phyloP scores from a whole-genome alignment of 176 grass and related monocot species.

The Areca catechu region DNA sequence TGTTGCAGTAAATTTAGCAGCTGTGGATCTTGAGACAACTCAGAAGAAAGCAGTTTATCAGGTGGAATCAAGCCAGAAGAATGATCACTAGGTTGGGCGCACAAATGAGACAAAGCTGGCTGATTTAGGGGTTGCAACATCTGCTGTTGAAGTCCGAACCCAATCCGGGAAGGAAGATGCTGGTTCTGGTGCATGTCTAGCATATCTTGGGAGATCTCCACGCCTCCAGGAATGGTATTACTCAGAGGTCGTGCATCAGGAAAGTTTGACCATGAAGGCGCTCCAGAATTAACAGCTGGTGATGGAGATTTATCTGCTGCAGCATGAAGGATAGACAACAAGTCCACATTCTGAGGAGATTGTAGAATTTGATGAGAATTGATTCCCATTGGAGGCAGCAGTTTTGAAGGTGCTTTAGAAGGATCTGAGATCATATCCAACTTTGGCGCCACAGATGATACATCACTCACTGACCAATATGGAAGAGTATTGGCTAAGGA shows the following conservation, averaged over 20 bases:
- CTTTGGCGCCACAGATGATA: slow-evolving; percentile 30
- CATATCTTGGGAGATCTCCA: slow-evolving; percentile 35
- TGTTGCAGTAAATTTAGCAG: slow-evolving; percentile 66
- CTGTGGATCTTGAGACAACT: slow-evolving; percentile 81
- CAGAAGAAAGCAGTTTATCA: slow-evolving; percentile 45
- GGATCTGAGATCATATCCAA: slow-evolving; percentile 40
- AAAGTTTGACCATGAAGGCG: slow-evolving; percentile 47
- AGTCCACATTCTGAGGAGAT: slow-evolving; percentile 57
- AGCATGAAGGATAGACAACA: slow-evolving; percentile 74
- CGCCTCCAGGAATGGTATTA: slow-evolving; percentile 26
- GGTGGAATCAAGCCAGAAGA: slow-evolving; percentile 23
- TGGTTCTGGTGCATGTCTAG: slow-evolving; percentile 46
- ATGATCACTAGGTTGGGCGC: slow-evolving; percentile 5
- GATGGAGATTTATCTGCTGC: slow-evolving; percentile 53
- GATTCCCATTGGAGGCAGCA: slow-evolving; percentile 39
- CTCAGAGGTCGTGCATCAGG: slow-evolving; percentile 40
- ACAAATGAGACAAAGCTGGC: slow-evolving; percentile 36
- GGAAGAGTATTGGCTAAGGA: slow-evolving; percentile 43
- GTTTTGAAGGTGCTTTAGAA: slow-evolving; percentile 51
- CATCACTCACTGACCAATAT: slow-evolving; percentile 63
- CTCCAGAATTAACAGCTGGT: slow-evolving; percentile 32
- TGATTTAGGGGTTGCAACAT: slow-evolving; percentile 42
- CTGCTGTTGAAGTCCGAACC: slow-evolving; percentile 49
- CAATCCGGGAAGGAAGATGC: slow-evolving; percentile 45
- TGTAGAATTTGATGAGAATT: slow-evolving; percentile 40